Base-by-base conservation (phyloP, 2,329 filamentous ascomycete species). In the Colletotrichum sp. region DNA sequence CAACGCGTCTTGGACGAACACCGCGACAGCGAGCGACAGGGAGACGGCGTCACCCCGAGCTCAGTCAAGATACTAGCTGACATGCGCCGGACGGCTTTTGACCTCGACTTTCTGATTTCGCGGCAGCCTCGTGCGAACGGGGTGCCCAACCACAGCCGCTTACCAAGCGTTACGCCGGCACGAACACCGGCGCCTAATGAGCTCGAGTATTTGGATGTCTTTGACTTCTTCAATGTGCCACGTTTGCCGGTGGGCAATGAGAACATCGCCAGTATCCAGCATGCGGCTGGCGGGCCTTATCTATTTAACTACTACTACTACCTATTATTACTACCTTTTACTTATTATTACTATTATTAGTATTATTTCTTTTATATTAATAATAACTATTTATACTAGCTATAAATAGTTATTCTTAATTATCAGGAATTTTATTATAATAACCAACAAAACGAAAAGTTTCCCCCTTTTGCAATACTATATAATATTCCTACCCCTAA, bases 201-300 rank as follows among this genome's bases (percentile, higher is more conserved):
- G 81, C 87, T 98, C 5, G 96, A 98, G 82, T 98, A 97, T 82
- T 87, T 98, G 4, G 96, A 98, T 80, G 94, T 98, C 0, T 98
- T 98, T 82, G 95, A 97, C 79, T 98, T 97, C 82, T 98, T 98
- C 88, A 98, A 98, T 82, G 92, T 97, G 71, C 96, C 96, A 1
- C 88, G 95, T 22, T 86, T 98, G 28, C 90, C 91, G 0, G 84
- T 90, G 27, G 86, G 86, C 34, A 84, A 85, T 13, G 86, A 87
- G 68, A 81, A 80, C 39, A 65, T 68, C 9, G 56, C 66, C 43
- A 68, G 69, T n/a, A 64, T 75, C 22, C 74, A 74, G 64, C 76
- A 60, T 32, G 70, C 30, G n/a, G 79, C 80, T 25, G 74, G 74
- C 2, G 79, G 77, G 8, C 73, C 30, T 22, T 22, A 22, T n/a